Evolutionary conservation across 164 flowering plant genomes (phyloP).

Genomic region (Chimonanthus praecox): DNA sequence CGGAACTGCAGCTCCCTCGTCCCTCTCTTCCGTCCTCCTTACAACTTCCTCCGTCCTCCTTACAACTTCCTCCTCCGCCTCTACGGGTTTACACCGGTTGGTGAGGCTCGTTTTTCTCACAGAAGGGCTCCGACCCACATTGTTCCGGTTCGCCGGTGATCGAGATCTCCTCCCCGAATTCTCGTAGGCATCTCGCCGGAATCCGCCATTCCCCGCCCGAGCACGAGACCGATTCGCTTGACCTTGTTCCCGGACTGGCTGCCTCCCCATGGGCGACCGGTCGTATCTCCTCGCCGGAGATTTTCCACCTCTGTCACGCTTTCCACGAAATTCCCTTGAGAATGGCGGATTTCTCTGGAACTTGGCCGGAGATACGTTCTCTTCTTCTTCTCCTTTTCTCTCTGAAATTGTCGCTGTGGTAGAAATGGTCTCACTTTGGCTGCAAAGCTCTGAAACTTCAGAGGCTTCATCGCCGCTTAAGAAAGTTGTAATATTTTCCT

Average conservation of each 20-base stretch:
- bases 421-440: conserved; percentile 41
- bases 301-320: background rate
- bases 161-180: conserved; percentile 37
- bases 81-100: conserved; percentile 20
- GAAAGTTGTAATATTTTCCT: background rate
- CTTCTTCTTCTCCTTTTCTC: conserved; percentile 22
- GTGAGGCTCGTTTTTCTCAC: conserved; percentile 18
- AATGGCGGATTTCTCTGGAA: background rate
- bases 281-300: conserved; percentile 16
- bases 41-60: background rate
- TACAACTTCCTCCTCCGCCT: background rate
- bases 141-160: conserved; percentile 21
- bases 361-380: conserved; percentile 9
- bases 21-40: background rate
- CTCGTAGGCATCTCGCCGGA: conserved; percentile 20
- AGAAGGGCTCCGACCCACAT: conserved; percentile 18
- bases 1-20: background rate
- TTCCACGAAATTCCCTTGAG: background rate
- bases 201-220: conserved; percentile 1
- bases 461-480: conserved; percentile 13
- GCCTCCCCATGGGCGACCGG: conserved; percentile 21
- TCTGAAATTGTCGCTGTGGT: conserved; percentile 23
- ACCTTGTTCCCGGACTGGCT: conserved; percentile 16
- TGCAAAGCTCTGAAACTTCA: conserved; percentile 42
- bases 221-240: background rate